These are phyloP conservation scores for Malbranchea cinnamomea DNA, from an alignment of 2,329 filamentous ascomycete species.

Conservation along the genomic window DNA sequence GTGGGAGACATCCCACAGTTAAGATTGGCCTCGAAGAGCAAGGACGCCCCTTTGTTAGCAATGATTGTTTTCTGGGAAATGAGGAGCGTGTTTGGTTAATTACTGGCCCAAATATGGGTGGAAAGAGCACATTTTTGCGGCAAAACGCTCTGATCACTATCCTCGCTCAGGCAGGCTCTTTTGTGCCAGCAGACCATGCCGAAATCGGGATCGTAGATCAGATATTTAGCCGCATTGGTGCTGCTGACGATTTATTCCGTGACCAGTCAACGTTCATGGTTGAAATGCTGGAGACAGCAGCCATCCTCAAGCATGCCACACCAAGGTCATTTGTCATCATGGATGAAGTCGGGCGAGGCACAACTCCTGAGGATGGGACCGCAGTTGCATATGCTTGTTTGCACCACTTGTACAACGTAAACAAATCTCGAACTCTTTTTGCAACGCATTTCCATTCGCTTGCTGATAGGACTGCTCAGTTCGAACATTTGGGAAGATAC, in stretches of 20 bases:
- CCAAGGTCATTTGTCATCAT: slow-evolving; percentile 83
- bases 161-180: slow-evolving; percentile 81
- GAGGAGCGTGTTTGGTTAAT: slow-evolving; percentile 54
- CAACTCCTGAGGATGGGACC: slow-evolving; percentile 79
- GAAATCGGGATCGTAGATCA: slow-evolving; percentile 87
- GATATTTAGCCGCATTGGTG: slow-evolving; percentile 84
- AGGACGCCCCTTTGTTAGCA: slow-evolving; percentile 67
- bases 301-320: slow-evolving; percentile 76
- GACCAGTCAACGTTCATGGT: slow-evolving; percentile 99
- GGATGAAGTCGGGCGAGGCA: slow-evolving; percentile 93
- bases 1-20: slow-evolving; percentile 83
- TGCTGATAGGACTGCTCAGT: slow-evolving; percentile 55
- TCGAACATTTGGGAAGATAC: slow-evolving; percentile 53
- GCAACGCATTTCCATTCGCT: slow-evolving; percentile 88
- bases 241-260: slow-evolving; percentile 84
- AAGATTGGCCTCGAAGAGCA: slow-evolving; percentile 66
- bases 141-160: slow-evolving; percentile 93
- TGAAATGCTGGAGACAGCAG: slow-evolving; percentile 93
- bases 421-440: slow-evolving; percentile 68
- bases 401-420: slow-evolving; percentile 65
- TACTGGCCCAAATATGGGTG: slow-evolving; percentile 92
- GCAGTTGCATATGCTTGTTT: slow-evolving; percentile 83
- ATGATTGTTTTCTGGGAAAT: slow-evolving; percentile 73
- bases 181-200: slow-evolving; percentile 77
- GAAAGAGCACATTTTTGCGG: slow-evolving; percentile 88